Evolutionary conservation across 257 asterid species (phyloP), one percentile per base, ranked within the genome.

Genomic region (Echites panduratus): DNA sequence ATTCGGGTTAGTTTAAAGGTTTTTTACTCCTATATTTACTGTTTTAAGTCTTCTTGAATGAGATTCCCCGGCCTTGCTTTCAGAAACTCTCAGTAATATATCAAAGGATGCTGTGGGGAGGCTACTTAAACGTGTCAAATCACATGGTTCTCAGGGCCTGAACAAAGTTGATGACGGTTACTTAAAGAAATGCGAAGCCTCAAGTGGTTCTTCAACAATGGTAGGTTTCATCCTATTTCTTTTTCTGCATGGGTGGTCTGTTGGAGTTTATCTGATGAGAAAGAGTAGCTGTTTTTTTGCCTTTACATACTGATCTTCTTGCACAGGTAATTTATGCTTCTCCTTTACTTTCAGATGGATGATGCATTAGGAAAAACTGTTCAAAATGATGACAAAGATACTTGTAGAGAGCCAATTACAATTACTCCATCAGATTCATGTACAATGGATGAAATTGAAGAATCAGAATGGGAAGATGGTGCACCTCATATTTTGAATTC

Each of bases 391-490:
- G 74, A 82, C 78, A 84, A 75, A 69, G 63, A 83, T 65, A 69
- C 66, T 73, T 70, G 70, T 67, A 70, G 58, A 74, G 87, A 83
- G 76, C 82, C 79, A 73, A 70, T 58, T 52, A 75, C 70, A 26
- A 66, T 76, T 77, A 77, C 70, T 78, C 82, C 83, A 50, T 61
- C 70, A 63, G 75, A 68, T 41, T 80, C 76, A 44, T 85, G 65
- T 61, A 61, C 70, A 71, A 84, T 78, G 80, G 84, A 83, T 76
- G 88, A 80, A 62, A 70, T 66, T 69, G 90, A 89, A 75, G 90
- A 79, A 73, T 70, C 75, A 68, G 93, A 90, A 72, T 95, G 99
- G 99, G 99, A 95, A 84, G 93, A 91, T 70, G 99, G 99, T 57
- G 71, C 80, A 19, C 66, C 81, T 53, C 85, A 87, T 80, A 38